Base-by-base conservation (phyloP, 1,284 basidiomycete genomes). In the Boletellus deceptivus region DNA sequence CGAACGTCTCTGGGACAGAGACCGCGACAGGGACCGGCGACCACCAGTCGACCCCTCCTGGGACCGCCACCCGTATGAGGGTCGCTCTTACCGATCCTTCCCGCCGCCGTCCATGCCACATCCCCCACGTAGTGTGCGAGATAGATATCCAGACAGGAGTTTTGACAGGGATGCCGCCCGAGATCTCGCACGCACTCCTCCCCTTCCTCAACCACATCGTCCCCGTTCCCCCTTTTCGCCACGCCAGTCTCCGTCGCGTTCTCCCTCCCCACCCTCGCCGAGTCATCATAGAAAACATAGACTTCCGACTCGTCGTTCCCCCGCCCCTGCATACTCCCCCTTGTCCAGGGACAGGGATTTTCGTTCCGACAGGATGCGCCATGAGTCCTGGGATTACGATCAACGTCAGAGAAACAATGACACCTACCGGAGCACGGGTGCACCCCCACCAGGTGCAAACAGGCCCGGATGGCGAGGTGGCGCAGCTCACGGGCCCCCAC, bases 281-380 rank as follows among this genome's bases (percentile, higher is more conserved):
- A 60, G 56, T 33, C 65, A 63, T 36, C 63, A 59, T 36, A 69
- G 65, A 40, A 75, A 71, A 49, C 77, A 80, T 57, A 68, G 77
- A 41, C 64, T 77, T 20, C 78, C 77, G 1, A 55, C 66, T 11
- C 68, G 67, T 45, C 70, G 74, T 35, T 70, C 74, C 17, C 72
- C 74, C 4, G 55, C 56, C 18, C 49, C 64, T 1, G 55, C 54
- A 49, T 75, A 71, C 57, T 74, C 69, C n/a, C 75, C 72, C 2
- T 61, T 63, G 8, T 61, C 57, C 3, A 66, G 63, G 13, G 59
- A 29, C 11, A 29, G 29, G 29, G 29, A 70, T 50, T 58, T 61
- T 34, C 60, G 65, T 44, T 55, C 66, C 24, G 67, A 72, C 51
- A 62, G 65, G 49, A 50, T 60, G 40, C 62, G 64, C 20, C 69